Conservation (phyloP, 148 eudicot genomes). For the Cornus kousa region DNA sequence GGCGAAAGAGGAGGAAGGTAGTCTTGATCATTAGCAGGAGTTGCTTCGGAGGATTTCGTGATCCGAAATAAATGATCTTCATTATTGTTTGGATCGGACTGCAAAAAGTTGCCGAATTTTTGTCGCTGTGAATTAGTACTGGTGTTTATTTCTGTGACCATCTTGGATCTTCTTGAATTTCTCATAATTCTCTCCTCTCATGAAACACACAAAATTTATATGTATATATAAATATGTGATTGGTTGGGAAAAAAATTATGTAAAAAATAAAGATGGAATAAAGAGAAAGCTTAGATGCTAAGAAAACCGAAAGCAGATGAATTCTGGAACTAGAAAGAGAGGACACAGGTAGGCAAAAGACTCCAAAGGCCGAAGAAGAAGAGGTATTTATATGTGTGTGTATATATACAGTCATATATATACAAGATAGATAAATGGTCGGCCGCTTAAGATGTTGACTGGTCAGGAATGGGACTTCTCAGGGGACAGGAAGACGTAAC, state of each 20-base stretch:
- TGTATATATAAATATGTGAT: too few species aligned
- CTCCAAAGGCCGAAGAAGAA: conserved; percentile 9
- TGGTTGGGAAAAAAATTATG: too few species aligned
- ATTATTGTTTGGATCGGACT: conserved; percentile 14
- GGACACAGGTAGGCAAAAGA: not conserved
- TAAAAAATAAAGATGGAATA: conserved; percentile 4
- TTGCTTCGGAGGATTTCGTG: conserved; percentile 1
- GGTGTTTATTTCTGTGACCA: conserved; percentile 7
- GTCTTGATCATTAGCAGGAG: not conserved
- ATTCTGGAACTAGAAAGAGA: not conserved
- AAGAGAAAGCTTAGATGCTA: conserved; percentile 10
- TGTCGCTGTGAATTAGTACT: not conserved
- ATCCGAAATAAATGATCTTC: conserved; percentile 26
- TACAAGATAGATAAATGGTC: not conserved
- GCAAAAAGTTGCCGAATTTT: conserved; percentile 6
- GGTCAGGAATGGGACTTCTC: not conserved
- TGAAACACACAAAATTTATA: not conserved
- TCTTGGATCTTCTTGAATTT: conserved; percentile 7
- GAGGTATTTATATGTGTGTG: not conserved
- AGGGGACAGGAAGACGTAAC: not conserved
- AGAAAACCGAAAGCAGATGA: conserved; percentile 19
- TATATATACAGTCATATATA: not conserved
- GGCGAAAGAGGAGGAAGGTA: not conserved
- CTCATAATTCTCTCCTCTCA: not conserved
- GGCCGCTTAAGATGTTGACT: not conserved